phyloP scores from a whole-genome alignment of 2,329 filamentous ascomycete genomes.

The Cordyceps cicadae region DNA sequence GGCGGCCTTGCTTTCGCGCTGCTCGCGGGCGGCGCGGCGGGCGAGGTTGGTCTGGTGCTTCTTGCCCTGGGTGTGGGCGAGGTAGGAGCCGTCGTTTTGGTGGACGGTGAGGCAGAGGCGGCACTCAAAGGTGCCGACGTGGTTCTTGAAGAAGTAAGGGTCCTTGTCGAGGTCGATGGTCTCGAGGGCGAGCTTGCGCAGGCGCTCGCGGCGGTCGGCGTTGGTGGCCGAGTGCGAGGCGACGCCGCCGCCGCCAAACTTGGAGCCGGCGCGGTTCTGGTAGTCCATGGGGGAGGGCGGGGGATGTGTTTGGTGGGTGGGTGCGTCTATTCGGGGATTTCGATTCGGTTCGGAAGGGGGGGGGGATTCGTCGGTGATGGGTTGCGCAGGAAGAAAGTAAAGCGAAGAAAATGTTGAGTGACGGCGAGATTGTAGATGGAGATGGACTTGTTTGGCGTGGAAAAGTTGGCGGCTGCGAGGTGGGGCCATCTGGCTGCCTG shows the following conservation, averaged over 20 bases:
- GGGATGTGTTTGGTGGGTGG: neutral
- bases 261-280: constrained; percentile 91
- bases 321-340: too few species aligned
- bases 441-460: neutral
- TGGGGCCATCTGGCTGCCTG: neutral
- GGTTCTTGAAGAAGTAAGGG: constrained; percentile 99
- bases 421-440: neutral
- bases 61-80: constrained; percentile 94
- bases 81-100: constrained; percentile 98
- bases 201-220: constrained; percentile 91
- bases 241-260: constrained; percentile 95
- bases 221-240: constrained; percentile 90
- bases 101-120: constrained; percentile 94
- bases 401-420: neutral
- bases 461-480: constrained; percentile 14
- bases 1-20: constrained; percentile 72
- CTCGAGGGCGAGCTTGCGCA: constrained; percentile 96
- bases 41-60: constrained; percentile 99
- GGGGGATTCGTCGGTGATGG: neutral
- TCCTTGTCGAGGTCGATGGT: constrained; percentile 99
- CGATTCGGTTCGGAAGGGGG: too few species aligned
- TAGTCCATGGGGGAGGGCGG: constrained; percentile 48
- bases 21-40: constrained; percentile 87
- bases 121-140: constrained; percentile 96
- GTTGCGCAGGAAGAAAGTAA: neutral